Percentiles rank a stretch among this genome's conserved stretches.
Evolutionary conservation across 768 basidiomycete species (phyloP).

Genomic region (Agaricus subrufescens): DNA sequence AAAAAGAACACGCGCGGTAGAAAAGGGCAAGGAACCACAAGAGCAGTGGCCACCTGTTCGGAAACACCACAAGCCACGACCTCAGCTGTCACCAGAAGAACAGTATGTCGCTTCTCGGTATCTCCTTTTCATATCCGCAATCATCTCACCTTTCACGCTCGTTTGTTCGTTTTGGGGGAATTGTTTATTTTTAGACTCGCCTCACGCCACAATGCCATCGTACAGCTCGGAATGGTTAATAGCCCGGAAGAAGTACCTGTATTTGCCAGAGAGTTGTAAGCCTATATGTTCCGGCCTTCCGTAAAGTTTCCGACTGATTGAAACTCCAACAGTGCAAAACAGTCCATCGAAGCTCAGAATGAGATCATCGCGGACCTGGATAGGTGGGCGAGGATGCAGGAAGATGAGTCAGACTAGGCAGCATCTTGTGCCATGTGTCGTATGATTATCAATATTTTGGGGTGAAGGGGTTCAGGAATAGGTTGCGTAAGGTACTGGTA

Average conservation of each 20-base stretch:
- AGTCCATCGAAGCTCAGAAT: constrained; percentile 35
- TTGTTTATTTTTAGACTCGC: constrained; percentile 34
- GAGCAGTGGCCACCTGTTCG: constrained; percentile 63
- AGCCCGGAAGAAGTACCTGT: constrained; percentile 42
- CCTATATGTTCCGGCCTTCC: constrained; percentile 9
- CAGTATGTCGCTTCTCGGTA: constrained; percentile 31
- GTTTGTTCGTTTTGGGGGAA: background rate
- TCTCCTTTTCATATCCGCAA: constrained; percentile 1
- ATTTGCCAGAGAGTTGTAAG: constrained; percentile 69
- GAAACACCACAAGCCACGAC: constrained; percentile 46
- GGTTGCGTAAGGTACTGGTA: no score
- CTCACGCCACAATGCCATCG: constrained; percentile 53
- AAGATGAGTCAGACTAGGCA: constrained; percentile 6
- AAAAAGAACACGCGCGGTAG: constrained; percentile 14
- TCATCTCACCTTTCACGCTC: constrained; percentile 3
- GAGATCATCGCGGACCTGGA: constrained; percentile 40
- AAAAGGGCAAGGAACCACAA: constrained; percentile 25
- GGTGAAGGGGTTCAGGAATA: background rate
- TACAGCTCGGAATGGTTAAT: constrained; percentile 58
- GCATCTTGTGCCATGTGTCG: background rate
- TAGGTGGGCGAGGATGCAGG: constrained; percentile 17
- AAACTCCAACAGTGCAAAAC: constrained; percentile 27
- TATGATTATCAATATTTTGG: background rate
- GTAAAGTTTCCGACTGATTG: constrained; percentile 7
- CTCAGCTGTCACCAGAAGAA: constrained; percentile 39